Evolutionary conservation across 2,329 filamentous ascomycete species (phyloP), one percentile per base, ranked within the genome.

Genomic region (Fusarium nurragi): DNA sequence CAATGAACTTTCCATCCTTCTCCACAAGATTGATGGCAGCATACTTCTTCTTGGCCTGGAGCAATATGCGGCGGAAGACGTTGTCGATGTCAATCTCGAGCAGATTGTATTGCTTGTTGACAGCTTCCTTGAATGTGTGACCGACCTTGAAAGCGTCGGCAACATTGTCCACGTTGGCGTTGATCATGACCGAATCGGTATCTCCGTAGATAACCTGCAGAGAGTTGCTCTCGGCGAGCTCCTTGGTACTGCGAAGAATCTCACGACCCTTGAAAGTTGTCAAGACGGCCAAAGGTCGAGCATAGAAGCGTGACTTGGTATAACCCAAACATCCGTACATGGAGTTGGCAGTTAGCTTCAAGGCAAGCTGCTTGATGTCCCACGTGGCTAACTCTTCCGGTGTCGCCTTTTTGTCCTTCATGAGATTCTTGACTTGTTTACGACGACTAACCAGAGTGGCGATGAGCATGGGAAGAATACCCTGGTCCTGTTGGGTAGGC

Each of bases 171-270:
- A 95, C 93, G 74, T 98, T 98, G 65, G 95, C 97, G 74, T 99
- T 99, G 82, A 99, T 98, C 95, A 99, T 99, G 79, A 99, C 95
- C 10, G 95, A 99, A 78, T 99, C 95, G 13, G 95, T 99, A 79
- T 99, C 95, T 81, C 95, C 95, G 72, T 99, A 99, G 65, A 99
- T 98, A 76, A 99, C 95, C 73, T 95, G 91, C 26, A 99, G 85
- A 59, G 93, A 90, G 69, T 91, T 94, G 72, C 88, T 92, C 78
- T 99, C 95, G 11, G 95, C 95, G 62, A 99, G 86, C 51, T 97
- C 94, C 77, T 98, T 99, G 54, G 95, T 99, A 75, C 92, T 96
- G 65, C 92, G 88, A 58, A 99, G 83, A 86, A 99, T 98, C 81
- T 99, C 95, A 81, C 95, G 93, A 56, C 95, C 95, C 77, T 99